A percentile compares a stretch with the other conserved stretches of the same genome.
These are phyloP conservation scores for Calocera cornea DNA, from an alignment of 768 basidiomycete genomes.

Conservation along the genomic window DNA sequence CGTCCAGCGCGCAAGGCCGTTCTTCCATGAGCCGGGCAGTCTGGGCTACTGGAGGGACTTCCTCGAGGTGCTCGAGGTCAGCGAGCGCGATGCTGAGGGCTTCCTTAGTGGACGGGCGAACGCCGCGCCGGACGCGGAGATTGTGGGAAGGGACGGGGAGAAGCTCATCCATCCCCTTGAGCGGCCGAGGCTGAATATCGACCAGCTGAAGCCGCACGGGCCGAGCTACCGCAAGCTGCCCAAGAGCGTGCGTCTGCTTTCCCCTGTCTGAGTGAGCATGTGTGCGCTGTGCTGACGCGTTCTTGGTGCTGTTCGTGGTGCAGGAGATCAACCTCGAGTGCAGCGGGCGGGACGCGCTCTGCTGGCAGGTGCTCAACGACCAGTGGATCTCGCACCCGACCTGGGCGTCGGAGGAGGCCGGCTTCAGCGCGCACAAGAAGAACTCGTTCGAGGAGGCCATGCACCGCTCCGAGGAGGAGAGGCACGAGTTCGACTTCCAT, in stretches of 20 bases:
- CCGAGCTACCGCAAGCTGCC: slow-evolving; percentile 89
- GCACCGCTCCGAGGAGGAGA: slow-evolving; percentile 94
- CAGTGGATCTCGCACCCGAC: slow-evolving; percentile 98
- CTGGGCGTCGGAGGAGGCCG: slow-evolving; percentile 93
- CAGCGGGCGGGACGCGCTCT: slow-evolving; percentile 86
- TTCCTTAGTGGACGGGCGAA: slow-evolving; percentile 12
- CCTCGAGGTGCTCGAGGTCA: slow-evolving; percentile 73
- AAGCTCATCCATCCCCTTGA: slow-evolving; percentile 64
- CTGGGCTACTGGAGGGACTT: slow-evolving; percentile 64
- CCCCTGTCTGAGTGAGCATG: background rate
- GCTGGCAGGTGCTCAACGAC: slow-evolving; percentile 91
- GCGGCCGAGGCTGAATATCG: slow-evolving; percentile 49
- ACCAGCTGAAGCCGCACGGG: slow-evolving; percentile 42
- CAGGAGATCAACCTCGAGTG: slow-evolving; percentile 84
- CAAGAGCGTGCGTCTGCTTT: slow-evolving; percentile 51
- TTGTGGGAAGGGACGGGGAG: slow-evolving; percentile 26
- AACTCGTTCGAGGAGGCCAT: slow-evolving; percentile 91
- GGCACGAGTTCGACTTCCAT: slow-evolving; percentile 94
- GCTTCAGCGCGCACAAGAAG: slow-evolving; percentile 90
- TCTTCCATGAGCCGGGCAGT: slow-evolving; percentile 63
- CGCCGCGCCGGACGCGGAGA: slow-evolving; percentile 21
- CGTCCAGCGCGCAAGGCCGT: slow-evolving; percentile 63
- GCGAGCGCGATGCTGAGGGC: slow-evolving; percentile 25
- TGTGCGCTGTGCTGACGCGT: no score
- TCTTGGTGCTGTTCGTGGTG: background rate